phyloP scores from a whole-genome alignment of 805 yeast species.

The Cyberlindnera nakhonratchasimensis region DNA sequence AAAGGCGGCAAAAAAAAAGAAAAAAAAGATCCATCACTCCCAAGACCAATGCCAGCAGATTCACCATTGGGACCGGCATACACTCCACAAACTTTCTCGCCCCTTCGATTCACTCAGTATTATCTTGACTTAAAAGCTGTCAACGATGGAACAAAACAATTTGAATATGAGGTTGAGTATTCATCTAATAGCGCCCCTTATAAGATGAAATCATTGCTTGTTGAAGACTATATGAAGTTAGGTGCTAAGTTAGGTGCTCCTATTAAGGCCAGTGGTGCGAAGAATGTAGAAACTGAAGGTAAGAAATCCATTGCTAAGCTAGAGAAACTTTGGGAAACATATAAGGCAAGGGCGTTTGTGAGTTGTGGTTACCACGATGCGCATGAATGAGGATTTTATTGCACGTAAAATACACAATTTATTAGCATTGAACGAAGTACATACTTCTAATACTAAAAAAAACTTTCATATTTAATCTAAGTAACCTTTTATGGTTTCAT shows the following conservation, averaged over 20 bases:
- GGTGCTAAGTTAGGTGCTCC: slow-evolving; percentile 53
- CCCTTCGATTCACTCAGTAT: slow-evolving; percentile 69
- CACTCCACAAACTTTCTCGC: slow-evolving; percentile 65
- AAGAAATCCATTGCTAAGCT: slow-evolving; percentile 21
- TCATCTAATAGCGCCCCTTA: slow-evolving; percentile 60
- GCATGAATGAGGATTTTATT: not conserved
- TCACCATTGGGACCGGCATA: slow-evolving; percentile 73
- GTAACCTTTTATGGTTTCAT: slow-evolving; percentile 9
- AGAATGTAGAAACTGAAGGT: slow-evolving; percentile 14
- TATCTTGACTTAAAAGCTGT: slow-evolving; percentile 58
- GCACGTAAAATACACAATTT: not conserved
- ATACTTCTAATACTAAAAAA: not conserved
- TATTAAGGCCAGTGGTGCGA: slow-evolving; percentile 11
- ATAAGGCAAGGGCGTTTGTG: slow-evolving; percentile 56
- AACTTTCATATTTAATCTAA: not conserved
- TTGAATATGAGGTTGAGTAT: slow-evolving; percentile 64
- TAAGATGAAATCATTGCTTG: slow-evolving; percentile 51
- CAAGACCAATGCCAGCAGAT: slow-evolving; percentile 56
- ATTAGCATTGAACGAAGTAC: not conserved
- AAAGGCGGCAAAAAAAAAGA: slow-evolving; percentile 27
- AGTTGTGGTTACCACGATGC: slow-evolving; percentile 23
- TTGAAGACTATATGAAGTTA: slow-evolving; percentile 56
- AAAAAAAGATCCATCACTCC: slow-evolving; percentile 38
- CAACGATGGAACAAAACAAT: slow-evolving; percentile 41
- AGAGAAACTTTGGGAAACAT: slow-evolving; percentile 53